phyloP scores from a whole-genome alignment of 768 basidiomycete species.

The Erythrobasidium yunnanense region DNA sequence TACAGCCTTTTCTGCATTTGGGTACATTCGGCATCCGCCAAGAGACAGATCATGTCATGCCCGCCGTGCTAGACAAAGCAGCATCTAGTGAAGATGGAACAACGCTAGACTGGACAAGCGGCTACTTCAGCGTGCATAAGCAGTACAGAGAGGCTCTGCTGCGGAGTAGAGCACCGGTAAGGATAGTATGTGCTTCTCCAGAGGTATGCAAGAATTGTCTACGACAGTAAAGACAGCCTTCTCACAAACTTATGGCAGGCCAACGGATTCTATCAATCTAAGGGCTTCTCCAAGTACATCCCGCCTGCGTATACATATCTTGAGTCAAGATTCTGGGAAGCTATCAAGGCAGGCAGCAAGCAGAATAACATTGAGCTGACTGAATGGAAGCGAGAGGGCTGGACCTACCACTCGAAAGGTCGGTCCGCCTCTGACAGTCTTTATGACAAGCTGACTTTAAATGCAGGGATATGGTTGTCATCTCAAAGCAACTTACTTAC shows the following conservation, averaged over 20 bases:
- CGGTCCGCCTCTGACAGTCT: neutral
- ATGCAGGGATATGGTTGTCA: no score
- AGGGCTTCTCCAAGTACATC: constrained; percentile 79
- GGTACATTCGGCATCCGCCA: constrained; percentile 31
- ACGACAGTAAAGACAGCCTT: neutral
- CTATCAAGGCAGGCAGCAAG: constrained; percentile 31
- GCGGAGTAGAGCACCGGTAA: constrained; percentile 48
- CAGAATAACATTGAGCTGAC: constrained; percentile 54
- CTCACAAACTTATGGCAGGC: constrained; percentile 58
- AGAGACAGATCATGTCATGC: constrained; percentile 38
- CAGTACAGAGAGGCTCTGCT: constrained; percentile 64
- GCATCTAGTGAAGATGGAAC: constrained; percentile 27
- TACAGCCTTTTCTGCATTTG: constrained; percentile 37
- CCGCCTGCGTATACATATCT: constrained; percentile 88
- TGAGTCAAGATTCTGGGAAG: constrained; percentile 61
- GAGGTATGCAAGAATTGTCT: constrained; percentile 53
- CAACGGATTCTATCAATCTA: constrained; percentile 86
- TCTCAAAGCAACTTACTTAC: no score
- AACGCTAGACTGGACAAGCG: constrained; percentile 71
- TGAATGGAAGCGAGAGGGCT: constrained; percentile 79
- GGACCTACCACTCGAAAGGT: constrained; percentile 99
- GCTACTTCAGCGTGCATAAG: constrained; percentile 80
- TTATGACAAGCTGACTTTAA: neutral
- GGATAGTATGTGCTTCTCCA: constrained; percentile 76
- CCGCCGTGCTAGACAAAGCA: constrained; percentile 37